Base-by-base conservation (phyloP, 805 yeast species). In the Kregervanrija delftensis region DNA sequence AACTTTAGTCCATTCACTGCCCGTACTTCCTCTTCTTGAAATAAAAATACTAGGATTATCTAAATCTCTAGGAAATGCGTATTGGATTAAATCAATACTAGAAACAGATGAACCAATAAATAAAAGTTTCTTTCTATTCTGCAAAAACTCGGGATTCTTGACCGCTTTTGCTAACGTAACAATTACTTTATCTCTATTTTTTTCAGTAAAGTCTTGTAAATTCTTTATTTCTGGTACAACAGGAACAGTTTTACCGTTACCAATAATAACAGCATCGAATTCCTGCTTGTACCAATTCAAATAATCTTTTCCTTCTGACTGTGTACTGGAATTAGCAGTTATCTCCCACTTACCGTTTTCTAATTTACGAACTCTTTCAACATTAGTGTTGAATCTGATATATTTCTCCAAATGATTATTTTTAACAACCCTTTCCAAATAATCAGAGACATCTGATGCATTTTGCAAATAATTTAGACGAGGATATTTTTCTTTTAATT, bases 151-250 rank as follows among this genome's bases (percentile, higher is more conserved):
- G 0, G 78, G 70, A 14, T 59, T 57, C 43, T 77, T 71, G 52
- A 71, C 79, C 33, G 72, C 60, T 49, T 79, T 78, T 10, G 88
- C 74, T 57, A 83, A 86, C 3, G 65, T 55, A 3, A 83, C 58
- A 3, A 68, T 61, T 2, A 62, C 68, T 2, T 81, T 81, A 48
- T 61, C 60, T 31, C 57, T 52, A 12, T 56, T 54, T 6, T 22
- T 38, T 35, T 51, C 31, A 38, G 55, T 58, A 47, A 51, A 67
- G 36, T 62, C 61, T 11, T 62, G 55, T 31, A 71, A 47, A 2
- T 69, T 70, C 8, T 50, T 51, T 28, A 67, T 55, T 17, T 56
- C 42, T 3, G 76, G 76, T 42, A 61, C 50, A 43, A 56, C 57
- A 2, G 77, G 76, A 4, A 72, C 60, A 33, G 67, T 58, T 44